Evolutionary conservation across 768 basidiomycete genomes (phyloP).

Genomic region (Tremella mesenterica): DNA sequence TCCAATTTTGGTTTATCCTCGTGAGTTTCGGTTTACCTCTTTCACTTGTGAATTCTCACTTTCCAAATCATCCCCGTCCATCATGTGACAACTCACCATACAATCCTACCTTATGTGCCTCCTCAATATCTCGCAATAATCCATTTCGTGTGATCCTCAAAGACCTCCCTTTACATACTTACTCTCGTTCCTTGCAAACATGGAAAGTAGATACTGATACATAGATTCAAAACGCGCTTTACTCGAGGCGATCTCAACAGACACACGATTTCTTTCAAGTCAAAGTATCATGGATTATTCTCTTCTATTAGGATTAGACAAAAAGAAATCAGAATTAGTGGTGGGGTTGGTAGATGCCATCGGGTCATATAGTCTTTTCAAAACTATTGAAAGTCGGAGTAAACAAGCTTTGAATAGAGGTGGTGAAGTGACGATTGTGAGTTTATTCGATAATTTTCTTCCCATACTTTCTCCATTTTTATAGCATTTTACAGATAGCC

Average conservation of each 20-base stretch:
- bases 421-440: conserved; percentile 62
- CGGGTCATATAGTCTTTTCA: conserved; percentile 76
- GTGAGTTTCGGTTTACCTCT: too few relatives aligned
- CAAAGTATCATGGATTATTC: conserved; percentile 85
- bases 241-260: conserved; percentile 58
- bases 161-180: too few relatives aligned
- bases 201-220: background rate
- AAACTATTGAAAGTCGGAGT: conserved; percentile 75
- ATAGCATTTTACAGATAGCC: background rate
- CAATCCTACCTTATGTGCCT: background rate
- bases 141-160: too few relatives aligned
- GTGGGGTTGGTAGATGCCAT: conserved; percentile 80
- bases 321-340: conserved; percentile 57
- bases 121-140: background rate
- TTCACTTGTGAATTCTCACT: too few relatives aligned
- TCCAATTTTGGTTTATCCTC: conserved; percentile 58
- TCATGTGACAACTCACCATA: background rate
- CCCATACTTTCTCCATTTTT: background rate
- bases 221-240: conserved; percentile 61
- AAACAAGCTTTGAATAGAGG: conserved; percentile 60
- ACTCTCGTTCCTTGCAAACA: background rate
- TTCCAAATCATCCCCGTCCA: too few relatives aligned
- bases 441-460: background rate
- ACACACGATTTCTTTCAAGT: conserved; percentile 63
- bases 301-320: conserved; percentile 65